A percentile compares a stretch with the other conserved stretches of the same genome.
These are phyloP conservation scores for Fomitopsis serialis DNA, from an alignment of 768 basidiomycete genomes.

Conservation along the genomic window DNA sequence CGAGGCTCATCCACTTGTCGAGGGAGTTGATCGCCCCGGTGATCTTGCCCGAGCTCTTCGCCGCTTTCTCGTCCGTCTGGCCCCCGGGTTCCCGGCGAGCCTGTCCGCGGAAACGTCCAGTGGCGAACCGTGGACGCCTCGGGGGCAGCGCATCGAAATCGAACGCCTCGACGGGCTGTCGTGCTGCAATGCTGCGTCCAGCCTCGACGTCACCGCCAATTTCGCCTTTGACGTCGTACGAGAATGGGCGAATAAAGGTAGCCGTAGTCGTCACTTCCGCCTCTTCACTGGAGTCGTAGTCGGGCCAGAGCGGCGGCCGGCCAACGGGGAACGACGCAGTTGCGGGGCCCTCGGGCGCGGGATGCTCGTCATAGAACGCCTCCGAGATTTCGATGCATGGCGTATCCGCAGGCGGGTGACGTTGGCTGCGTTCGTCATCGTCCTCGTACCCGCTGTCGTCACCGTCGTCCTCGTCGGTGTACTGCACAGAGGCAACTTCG, in stretches of 20 bases:
- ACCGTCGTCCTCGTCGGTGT: conserved; percentile 2
- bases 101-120: neutral
- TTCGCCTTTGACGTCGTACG: conserved; percentile 15
- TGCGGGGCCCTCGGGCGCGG: conserved; percentile 40
- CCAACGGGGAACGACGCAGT: conserved; percentile 26
- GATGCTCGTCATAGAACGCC: conserved; percentile 38
- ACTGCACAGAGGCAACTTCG: neutral
- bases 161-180: conserved; percentile 21
- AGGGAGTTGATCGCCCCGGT: neutral
- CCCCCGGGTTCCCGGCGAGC: neutral
- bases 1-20: conserved; percentile 1
- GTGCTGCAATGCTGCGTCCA: conserved; percentile 8
- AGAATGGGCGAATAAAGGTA: conserved; percentile 26
- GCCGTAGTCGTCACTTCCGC: conserved; percentile 22
- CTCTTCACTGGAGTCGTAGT: conserved; percentile 12
- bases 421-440: neutral
- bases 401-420: conserved; percentile 7
- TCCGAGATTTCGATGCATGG: conserved; percentile 33
- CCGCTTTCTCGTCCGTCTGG: neutral
- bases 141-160: conserved; percentile 33
- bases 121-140: conserved; percentile 11
- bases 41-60: neutral
- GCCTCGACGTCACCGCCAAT: conserved; percentile 4
- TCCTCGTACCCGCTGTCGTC: neutral
- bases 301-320: conserved; percentile 17